Evolutionary conservation across 768 basidiomycete genomes (phyloP), one percentile per base, ranked within the genome.

Genomic region (Saitozyma sp.): DNA sequence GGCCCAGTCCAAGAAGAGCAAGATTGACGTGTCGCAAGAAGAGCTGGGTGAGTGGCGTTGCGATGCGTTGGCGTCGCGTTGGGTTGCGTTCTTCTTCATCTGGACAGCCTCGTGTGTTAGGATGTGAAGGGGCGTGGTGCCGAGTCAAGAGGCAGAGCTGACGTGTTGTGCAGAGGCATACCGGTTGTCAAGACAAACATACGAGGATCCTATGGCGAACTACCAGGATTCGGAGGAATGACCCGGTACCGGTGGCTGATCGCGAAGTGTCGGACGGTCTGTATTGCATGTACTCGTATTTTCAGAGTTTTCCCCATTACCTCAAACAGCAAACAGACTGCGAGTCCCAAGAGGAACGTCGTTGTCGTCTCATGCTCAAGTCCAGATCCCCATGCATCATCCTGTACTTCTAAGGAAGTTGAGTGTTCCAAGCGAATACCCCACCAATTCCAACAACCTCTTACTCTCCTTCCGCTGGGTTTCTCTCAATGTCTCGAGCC

Each of bases 131-230:
- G 46, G 46, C 17, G 14, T 19, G 46, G 46, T 14, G 46, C 2
- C 29, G 29, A 29, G 29, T 3, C 2, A 14, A 14, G 45, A 54
- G 37, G 11, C 20, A 14, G 7, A 40, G 61, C 55, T 56, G 54
- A 62, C 51, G 13, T 7, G 38, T 8, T 6, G 3, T 19, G 17
- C 37, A 57, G 92, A 96, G 88, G 90, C 89, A n/a, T 96, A 94
- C 79, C 85, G 92, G 61, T 87, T 92, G 85, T 84, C 78, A 38
- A 85, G 84, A 67, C 85, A 86, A 56, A 84, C 85, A 0, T 82
- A 83, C 53, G 90, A 92, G 61, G 92, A 96, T 79, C 92, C 92
- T 4, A 96, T 96, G 92, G 89, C 90, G 46, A 91, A 90, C 77
- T 92, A 93, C 76, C 84, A 91, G 55, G 92, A 92, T 54, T 46